A percentile compares a stretch with the other conserved stretches of the same genome.
Conservation (phyloP, 371 early-diverging fungal species). For the Parasitella parasitica region DNA sequence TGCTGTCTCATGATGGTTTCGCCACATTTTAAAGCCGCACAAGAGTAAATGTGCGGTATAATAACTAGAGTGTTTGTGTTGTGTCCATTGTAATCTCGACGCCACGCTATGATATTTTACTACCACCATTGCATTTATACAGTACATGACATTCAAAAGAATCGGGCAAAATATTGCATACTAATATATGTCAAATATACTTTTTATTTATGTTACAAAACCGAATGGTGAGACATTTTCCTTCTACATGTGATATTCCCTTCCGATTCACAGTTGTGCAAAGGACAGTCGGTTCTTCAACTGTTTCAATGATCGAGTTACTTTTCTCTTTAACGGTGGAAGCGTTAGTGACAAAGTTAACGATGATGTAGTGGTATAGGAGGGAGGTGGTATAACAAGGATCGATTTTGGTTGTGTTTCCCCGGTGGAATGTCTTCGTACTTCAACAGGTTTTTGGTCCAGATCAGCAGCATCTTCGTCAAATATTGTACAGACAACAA, state of each 20-base stretch:
- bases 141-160: too few species aligned
- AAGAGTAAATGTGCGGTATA: too few species aligned
- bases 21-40: not conserved
- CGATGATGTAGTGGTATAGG: constrained; percentile 46
- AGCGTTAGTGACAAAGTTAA: not conserved
- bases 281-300: constrained; percentile 8
- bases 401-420: constrained; percentile 7
- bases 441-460: not conserved
- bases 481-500: constrained; percentile 29
- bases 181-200: not conserved
- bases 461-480: constrained; percentile 10
- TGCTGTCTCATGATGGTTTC: not conserved
- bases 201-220: not conserved
- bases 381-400: constrained; percentile 27
- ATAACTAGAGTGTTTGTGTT: too few species aligned
- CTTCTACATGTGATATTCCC: constrained; percentile 1
- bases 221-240: not conserved
- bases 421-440: constrained; percentile 25
- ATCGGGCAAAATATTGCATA: too few species aligned
- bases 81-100: too few species aligned
- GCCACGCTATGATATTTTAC: too few species aligned
- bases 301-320: constrained; percentile 14
- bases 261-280: not conserved
- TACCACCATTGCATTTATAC: too few species aligned
- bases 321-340: constrained; percentile 17